Evolutionary conservation across 257 asterid species (phyloP), one percentile per base, ranked within the genome.

Genomic region (Sherardia arvensis): DNA sequence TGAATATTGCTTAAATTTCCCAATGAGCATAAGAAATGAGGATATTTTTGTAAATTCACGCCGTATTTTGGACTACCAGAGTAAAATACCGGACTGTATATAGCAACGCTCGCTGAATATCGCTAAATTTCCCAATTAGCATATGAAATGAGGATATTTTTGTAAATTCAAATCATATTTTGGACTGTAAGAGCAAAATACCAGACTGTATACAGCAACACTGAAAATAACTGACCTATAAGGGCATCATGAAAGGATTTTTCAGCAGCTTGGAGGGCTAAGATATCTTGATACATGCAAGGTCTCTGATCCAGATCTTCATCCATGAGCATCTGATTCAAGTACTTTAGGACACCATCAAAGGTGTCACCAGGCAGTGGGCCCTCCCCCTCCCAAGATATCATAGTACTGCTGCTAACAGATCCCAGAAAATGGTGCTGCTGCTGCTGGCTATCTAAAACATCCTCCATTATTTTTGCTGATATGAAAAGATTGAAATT

Each of bases 241-340:
- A 84, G 95, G 62, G 66, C 91, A 72, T 83, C 91, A 64, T 58
- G 78, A 64, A 88, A 75, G 56, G 90, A 77, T 75, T 78, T 84
- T 85, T 91, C 94, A 1, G 91, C 81, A 7, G 95, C 91, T 61
- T 85, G 91, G 9, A 91, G 77, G 54, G 95, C 95, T 71, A 79
- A 75, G 17, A 80, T 79, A 27, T 88, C 90, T 4, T 77, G 83
- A 54, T 88, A 82, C 98, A 88, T 86, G 49, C 84, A 82, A 3
- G 88, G 90, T 69, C 77, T 82, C 17, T 77, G 80, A 18, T 58
- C 88, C 51, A 91, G 62, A 62, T 84, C 95, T 21, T 78, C 91
- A 40, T 91, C 96, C 70, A 65, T 69, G 27, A 88, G 94, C 87
- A 83, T 85, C 53, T 81, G 81, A 73, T 61, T 75, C 63, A 91